Evolutionary conservation across 345 rosid species (phyloP), one percentile per base, ranked within the genome.

Genomic region (Eucalyptus cloeziana): DNA sequence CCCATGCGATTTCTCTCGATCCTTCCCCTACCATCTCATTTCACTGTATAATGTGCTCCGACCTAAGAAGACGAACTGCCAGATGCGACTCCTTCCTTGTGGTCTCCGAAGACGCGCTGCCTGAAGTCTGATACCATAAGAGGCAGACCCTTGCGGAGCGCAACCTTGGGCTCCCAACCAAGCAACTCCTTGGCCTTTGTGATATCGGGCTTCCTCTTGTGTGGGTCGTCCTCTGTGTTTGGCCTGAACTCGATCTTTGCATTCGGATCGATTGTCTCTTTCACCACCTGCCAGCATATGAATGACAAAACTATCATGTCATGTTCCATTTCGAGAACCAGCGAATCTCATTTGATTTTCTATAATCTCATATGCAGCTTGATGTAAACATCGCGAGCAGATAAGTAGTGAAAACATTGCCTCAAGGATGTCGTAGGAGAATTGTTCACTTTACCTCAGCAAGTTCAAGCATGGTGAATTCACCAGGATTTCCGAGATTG

Each of bases 151-250:
- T 97, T 92, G 27, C 95, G 95, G 31, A 98, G 96, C 49, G 97
- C 91, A 4, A 98, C 94, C 92, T 97, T 98, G 22, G 99, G 99
- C 90, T 95, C 96, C 99, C 99, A 98, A 17, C 98, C 98, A 3
- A 97, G 97, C 17, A 92, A 95, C 71, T 97, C 98, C 89, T 98
- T 98, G 17, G 99, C 99, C 90, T 88, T 96, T 43, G 97, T 91
- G 86, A 98, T 98, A 87, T 98, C 99, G 45, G 99, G 99, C 92
- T 98, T 98, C 93, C 99, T 98, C 96, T 98, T 98, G 96, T 98
- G 99, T 6, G 99, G 99, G 91, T 98, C 99, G 87, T 98, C 99
- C 85, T 95, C 98, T 69, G 99, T 98, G 94, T 98, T 98, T 3
- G 97, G 96, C 92, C 90, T 96, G 90, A 98, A 98, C 95, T 96